Base-by-base conservation (phyloP, 768 basidiomycete species). In the Suillus americanus region DNA sequence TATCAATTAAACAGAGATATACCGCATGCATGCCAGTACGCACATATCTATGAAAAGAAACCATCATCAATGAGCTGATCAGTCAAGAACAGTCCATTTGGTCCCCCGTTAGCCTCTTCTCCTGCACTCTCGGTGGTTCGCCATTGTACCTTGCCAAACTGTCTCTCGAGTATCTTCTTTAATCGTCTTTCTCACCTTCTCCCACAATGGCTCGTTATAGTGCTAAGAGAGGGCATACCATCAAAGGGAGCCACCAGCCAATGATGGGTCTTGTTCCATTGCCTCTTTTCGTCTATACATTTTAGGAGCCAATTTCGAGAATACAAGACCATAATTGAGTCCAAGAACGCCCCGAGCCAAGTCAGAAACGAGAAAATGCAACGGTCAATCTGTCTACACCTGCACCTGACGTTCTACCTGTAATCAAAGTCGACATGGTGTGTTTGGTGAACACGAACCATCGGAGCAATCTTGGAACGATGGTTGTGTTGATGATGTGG, bases 401-500 rank as follows among this genome's bases (percentile, higher is more conserved):
- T 53, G 18, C 14, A 18, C 28, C 28, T 9, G 25, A 28, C 14
- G 50, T n/a, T 53, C 28, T 18, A 53, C 16, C 25, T 18, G 8
- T 51, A 5, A 51, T 30, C 25, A 28, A 28, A 51, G 4, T 30
- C 28, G 16, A 30, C 16, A 18, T 51, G 28, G 25, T 51, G 14
- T 28, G 14, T 18, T 28, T 51, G 16, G 50, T 51, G 25, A 2
- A 9, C 50, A 18, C 8, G 18, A 28, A 53, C 18, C 51, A 53
- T 53, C 9, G 28, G 30, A 53, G 18, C 28, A 28, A 53, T 53
- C 8, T 33, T 53, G 28, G 18, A 18, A 28, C 18, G 28, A 53
- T 16, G 10, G 5, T 30, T 9, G 9, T 30, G 16, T 30, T 28
- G 50, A 18, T 18, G 9, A 10, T 51, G 4, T 95, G 93, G 71